A percentile compares a stretch with the other conserved stretches of the same genome.
These are phyloP conservation scores for Echeveria elegans DNA, from an alignment of 164 flowering plant species.

Conservation along the genomic window DNA sequence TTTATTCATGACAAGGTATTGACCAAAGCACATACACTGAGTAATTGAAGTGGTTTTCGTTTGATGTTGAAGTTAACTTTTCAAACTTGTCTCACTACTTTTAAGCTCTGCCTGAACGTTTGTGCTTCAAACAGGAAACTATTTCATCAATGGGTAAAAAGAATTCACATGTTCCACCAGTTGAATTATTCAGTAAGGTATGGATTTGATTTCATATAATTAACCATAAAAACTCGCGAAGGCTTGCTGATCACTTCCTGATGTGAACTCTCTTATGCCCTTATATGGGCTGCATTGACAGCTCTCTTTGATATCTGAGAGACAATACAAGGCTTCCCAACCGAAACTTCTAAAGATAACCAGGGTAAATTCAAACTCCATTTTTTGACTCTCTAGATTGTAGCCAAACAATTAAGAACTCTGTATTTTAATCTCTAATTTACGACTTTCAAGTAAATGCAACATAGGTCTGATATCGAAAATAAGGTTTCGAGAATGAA, in stretches of 20 bases:
- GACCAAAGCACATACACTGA: neutral
- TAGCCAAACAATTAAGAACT: neutral
- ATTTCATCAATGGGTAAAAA: conserved; percentile 35
- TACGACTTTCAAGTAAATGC: neutral
- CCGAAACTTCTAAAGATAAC: neutral
- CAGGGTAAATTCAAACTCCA: neutral
- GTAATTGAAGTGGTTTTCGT: no score
- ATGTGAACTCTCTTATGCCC: neutral
- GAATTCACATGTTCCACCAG: conserved; percentile 35
- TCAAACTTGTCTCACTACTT: no score
- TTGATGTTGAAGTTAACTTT: no score
- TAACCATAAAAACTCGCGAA: neutral
- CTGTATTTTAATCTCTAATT: neutral
- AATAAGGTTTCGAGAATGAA: neutral
- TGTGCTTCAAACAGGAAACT: conserved; percentile 29
- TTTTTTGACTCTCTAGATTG: neutral
- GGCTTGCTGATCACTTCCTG: neutral
- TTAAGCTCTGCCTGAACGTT: conserved; percentile 8
- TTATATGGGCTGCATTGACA: conserved; percentile 13
- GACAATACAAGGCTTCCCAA: conserved; percentile 13
- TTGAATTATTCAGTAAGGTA: conserved; percentile 67
- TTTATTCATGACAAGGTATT: conserved; percentile 57
- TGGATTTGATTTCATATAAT: neutral
- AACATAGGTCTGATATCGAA: neutral
- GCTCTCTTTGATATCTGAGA: conserved; percentile 56